Base-by-base conservation (phyloP, 176 grass and related monocot species). In the Ensete ventricosum region DNA sequence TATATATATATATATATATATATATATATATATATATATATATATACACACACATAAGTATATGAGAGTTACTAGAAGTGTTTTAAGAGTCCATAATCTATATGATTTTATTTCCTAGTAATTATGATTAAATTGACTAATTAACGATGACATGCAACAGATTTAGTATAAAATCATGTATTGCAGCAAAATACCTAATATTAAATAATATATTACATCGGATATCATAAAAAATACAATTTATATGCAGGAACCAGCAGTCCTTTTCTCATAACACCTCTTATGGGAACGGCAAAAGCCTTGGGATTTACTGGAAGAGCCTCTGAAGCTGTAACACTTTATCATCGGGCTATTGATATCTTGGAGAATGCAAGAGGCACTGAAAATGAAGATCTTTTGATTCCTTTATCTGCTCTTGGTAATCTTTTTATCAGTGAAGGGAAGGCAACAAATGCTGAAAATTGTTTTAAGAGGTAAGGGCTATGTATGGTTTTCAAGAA, bases 251-350 rank as follows among this genome's bases (percentile, higher is more conserved):
- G 83, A 76, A 59, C 67, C 6, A 12, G 54, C 53, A 85, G 73
- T 77, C 68, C 64, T 64, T 81, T 73, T 73, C 73, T 81, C 23
- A 67, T 76, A 24, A 68, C 74, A 85, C 83, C 78, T 81, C 78
- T 85, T 81, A 55, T 81, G 65, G 78, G 78, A 20, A 76, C 81
- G 75, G 83, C 83, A 72, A 85, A 81, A 79, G 83, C 69, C 12
- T 76, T 81, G 16, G 62, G 65, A 23, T 71, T 67, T 72, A 63
- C 63, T 49, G 67, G 64, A 77, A 85, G 73, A 64, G 58, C 50
- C 69, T 77, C 67, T 54, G 74, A 85, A 25, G 83, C 83, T 49
- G 54, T 81, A 81, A 22, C 65, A 72, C 20, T 85, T 62, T 85
- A 85, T 85, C 24, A 65, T 54, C 73, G 67, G 9, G 83, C 74